Evolutionary conservation across 106 monocot species (phyloP).

Genomic region (Gastrodia elata): DNA sequence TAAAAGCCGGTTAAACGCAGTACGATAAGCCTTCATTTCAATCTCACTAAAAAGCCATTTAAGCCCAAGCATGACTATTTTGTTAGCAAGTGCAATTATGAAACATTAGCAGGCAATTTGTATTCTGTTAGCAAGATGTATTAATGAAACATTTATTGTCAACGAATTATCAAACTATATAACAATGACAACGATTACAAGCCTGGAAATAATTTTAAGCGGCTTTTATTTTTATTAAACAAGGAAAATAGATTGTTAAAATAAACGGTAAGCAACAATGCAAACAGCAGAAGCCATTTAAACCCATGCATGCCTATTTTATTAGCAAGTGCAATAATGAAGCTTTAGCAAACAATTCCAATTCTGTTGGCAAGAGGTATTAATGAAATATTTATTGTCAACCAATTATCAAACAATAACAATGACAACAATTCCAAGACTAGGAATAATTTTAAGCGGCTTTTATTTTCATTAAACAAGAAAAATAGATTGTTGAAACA

Average conservation of each 20-base stretch:
- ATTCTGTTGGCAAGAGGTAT: neutral
- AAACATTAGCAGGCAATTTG: too few relatives aligned
- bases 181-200: neutral
- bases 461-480: neutral
- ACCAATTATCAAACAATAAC: neutral
- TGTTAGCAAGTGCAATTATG: neutral
- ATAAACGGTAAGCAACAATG: neutral
- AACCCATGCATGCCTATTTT: neutral
- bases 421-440: neutral
- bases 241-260: neutral
- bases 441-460: neutral
- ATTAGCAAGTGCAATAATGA: too few relatives aligned
- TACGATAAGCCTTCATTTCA: too few relatives aligned
- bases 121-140: neutral
- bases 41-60: neutral
- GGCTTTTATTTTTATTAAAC: neutral
- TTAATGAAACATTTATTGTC: neutral
- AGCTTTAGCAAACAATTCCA: too few relatives aligned
- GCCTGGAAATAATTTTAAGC: neutral
- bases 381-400: neutral
- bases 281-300: neutral
- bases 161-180: neutral
- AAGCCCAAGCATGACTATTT: neutral
- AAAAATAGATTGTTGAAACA: neutral
- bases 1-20: neutral